Evolutionary conservation across 805 yeast species (phyloP), one percentile per base, ranked within the genome.

Genomic region (Vanderwaltozyma verrucispora): DNA sequence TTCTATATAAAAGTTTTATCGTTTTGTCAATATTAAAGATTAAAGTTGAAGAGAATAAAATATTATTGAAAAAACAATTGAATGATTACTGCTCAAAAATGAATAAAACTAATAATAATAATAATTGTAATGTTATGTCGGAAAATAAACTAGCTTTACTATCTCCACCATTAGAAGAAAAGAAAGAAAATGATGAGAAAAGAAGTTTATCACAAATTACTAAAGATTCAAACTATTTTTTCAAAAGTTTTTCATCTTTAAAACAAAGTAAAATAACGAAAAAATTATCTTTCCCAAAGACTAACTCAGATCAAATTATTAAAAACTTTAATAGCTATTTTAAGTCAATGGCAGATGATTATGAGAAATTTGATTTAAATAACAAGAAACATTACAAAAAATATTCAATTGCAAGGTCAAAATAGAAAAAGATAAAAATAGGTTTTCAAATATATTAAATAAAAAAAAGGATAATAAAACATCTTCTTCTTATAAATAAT

Each of bases 241-340:
- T 28, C 12, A 24, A 17, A 21, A 6, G 9, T 7, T 7, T 9
- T 7, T 6, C 23, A 6, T 21, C 23, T 21, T 7, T 5, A 24
- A 28, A 13, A n/a, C 24, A 5, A 14, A 3, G 2, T 2, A 5
- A 18, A n/a, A 15, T 15, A 16, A 14, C n/a, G 15, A 30, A 24
- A 30, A 16, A n/a, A n/a, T 24, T 14, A 29, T 11, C 24, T 2
- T 6, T 6, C 7, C 26, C 10, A 24, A 30, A 14, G 13, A 21
- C 24, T 14, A 32, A 24, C 13, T 40, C 35, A 25, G 40, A 39
- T 23, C 57, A 48, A 37, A 35, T 53, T 9, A 38, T 46, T 13
- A 32, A 49, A 17, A 55, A 53, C 36, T 55, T 51, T 32, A 50
- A 53, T 20, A 39, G 39, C n/a, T 54, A 54, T 39, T 56, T 56